Percentiles rank a stretch among this genome's conserved stretches.
Evolutionary conservation across 2,329 filamentous ascomycete genomes (phyloP).

Genomic region (Lachnellula arida): DNA sequence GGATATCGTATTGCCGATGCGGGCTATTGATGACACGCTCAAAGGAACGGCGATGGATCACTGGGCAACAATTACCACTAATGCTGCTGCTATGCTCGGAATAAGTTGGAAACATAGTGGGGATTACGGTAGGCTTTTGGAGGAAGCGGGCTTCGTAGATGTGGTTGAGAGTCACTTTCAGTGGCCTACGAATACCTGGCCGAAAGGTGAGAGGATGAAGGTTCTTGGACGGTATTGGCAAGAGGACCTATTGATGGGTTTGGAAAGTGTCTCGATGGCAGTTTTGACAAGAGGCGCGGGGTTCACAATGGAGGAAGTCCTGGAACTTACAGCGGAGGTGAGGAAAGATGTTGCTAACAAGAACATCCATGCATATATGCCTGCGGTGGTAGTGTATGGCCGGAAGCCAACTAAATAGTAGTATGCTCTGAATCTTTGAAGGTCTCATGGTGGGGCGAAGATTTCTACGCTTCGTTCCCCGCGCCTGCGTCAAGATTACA

Average conservation of each 20-base stretch:
- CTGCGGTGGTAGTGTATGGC: constrained; percentile 15
- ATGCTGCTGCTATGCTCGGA: constrained; percentile 10
- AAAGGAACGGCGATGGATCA: constrained; percentile 18
- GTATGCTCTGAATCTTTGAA: background rate
- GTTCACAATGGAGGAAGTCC: constrained; percentile 31
- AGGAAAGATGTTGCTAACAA: constrained; percentile 32
- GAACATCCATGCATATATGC: constrained; percentile 28
- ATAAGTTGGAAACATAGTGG: constrained; percentile 9
- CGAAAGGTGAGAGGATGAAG: constrained; percentile 34
- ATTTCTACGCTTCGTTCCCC: too few relatives aligned
- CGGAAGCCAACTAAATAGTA: constrained; percentile 4
- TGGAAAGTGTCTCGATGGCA: constrained; percentile 23
- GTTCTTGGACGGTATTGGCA: constrained; percentile 24
- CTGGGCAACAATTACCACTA: constrained; percentile 16
- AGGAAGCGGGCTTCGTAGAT: constrained; percentile 49
- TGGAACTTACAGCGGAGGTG: constrained; percentile 29
- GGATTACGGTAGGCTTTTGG: constrained; percentile 16
- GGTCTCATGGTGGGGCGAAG: background rate
- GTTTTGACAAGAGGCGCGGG: constrained; percentile 24
- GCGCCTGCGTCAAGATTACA: background rate
- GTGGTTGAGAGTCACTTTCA: constrained; percentile 48
- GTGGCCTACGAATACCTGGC: constrained; percentile 50
- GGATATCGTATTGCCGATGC: constrained; percentile 15
- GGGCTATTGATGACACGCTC: constrained; percentile 15
- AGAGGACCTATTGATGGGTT: constrained; percentile 12